Evolutionary conservation across 257 asterid species (phyloP), one percentile per base, ranked within the genome.

Genomic region (Schizonepeta tenuifolia): DNA sequence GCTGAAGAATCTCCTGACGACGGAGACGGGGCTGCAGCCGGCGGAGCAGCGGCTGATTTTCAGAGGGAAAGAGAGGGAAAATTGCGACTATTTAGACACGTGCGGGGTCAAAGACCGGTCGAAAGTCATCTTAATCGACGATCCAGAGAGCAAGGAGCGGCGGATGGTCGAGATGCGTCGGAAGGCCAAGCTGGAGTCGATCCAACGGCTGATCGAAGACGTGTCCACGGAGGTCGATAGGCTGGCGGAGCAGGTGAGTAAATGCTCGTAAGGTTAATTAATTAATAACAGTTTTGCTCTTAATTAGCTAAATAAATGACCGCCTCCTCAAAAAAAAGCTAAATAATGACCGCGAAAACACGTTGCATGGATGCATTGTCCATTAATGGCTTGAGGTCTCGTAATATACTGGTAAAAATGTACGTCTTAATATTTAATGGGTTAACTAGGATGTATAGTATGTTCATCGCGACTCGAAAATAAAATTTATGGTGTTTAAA

Each of bases 61-160:
- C 85, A 78, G 84, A 57, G 93, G 89, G 1, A 85, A 85, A 69
- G 87, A 85, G 78, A 87, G 91, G 46, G 87, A 80, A 58, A 86
- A 89, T 40, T 84, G 86, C 43, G 96, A 87, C 0, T 89, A 85
- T 46, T 76, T 87, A 55, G 96, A 89, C 60, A 65, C 60, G 47
- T 85, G 89, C 67, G 96, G 96, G 11, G 86, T 89, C 63, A 89
- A 80, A 73, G 90, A 87, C 65, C 77, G 85, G n/a, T 83, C 93
- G 36, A 89, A 85, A 69, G 81, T 89, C 55, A 47, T 79, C n/a
- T 49, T 89, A 14, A 59, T 81, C 41, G 91, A 87, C 72, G 91
- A 85, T 80, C 93, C 90, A 18, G 82, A 69, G 59, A 79, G 88
- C 80, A 81, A 55, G 10, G 88, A 83, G 75, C 75, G 83, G 70